Base-by-base conservation (phyloP, 768 basidiomycete species). In the Leccinum subtestaceum region DNA sequence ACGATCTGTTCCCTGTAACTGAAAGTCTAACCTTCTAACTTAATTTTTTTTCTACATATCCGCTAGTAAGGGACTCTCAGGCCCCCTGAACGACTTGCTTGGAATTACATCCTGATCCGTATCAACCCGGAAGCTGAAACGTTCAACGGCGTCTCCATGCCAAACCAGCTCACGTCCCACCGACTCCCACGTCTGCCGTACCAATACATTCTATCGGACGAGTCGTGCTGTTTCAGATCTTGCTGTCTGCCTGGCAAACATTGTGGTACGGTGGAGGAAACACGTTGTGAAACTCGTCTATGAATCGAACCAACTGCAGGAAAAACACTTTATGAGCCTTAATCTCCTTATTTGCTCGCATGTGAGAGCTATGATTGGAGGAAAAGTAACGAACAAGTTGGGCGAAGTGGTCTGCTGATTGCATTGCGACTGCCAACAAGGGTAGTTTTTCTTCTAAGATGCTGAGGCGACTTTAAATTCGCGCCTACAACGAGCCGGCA, bases 11-110 rank as follows among this genome's bases (percentile, higher is more conserved):
- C 38, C 31, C 40, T 11, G 4, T 11, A 46, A 66, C 17, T n/a
- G 40, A 45, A 36, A 70, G 64, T 57, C 21, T 70, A 70, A 72
- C 61, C 49, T 55, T 62, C 27, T 61, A 67, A 58, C 43, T 54
- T 49, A 47, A 55, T 31, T 27, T 45, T n/a, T 51, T 54, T 51
- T 27, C n/a, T 19, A 19, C 53, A 12, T 27, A 50, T 58, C 50
- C 62, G 57, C 38, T 21, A 31, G 6, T 47, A 8, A 49, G 48
- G 23, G 15, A 29, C 15, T 45, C 43, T 45, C 6, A 19, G 0
- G 9, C n/a, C 43, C n/a, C n/a, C 10, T 43, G n/a, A 43, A 43
- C 40, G n/a, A 43, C 17, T 19, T 10, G 5, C 43, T 45, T 19
- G 43, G 19, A 5, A 19, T 10, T 0, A 36, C 40, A 45, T 45